Conservation (phyloP, 305 asterid genomes). For the Salvia sclarea region DNA sequence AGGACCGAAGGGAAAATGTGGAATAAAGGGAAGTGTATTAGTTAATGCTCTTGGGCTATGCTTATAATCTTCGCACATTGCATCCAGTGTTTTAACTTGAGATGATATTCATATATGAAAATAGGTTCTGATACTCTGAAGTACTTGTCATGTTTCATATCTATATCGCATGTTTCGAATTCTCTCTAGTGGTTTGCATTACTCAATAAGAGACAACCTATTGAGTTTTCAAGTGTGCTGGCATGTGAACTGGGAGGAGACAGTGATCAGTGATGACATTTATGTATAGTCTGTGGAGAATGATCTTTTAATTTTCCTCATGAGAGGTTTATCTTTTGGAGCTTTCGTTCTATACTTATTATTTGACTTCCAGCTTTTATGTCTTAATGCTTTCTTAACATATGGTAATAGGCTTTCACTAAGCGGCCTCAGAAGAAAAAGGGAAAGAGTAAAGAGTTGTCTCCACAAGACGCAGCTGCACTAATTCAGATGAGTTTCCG, state of each 20-base stretch:
- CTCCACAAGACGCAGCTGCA: conserved; percentile 67
- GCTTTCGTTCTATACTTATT: not conserved
- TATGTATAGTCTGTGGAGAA: too few species aligned
- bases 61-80: not conserved
- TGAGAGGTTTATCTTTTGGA: too few species aligned
- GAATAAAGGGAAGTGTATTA: not conserved
- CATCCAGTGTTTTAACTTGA: not conserved
- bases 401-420: conserved; percentile 58
- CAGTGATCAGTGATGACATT: too few species aligned
- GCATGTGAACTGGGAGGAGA: too few species aligned
- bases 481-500: conserved; percentile 76
- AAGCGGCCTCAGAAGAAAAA: conserved; percentile 64
- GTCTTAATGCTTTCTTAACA: not conserved
- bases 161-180: not conserved
- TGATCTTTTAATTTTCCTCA: too few species aligned
- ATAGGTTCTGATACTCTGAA: not conserved
- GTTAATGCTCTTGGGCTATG: not conserved
- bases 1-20: not conserved
- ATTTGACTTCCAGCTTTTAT: not conserved
- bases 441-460: conserved; percentile 79
- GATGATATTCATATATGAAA: not conserved
- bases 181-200: too few species aligned
- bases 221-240: too few species aligned
- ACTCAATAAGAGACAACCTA: too few species aligned
- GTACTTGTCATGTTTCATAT: too few species aligned